Conservation (phyloP, 225 moss, liverwort and hornwort genomes). For the Polytrichum formosum region DNA sequence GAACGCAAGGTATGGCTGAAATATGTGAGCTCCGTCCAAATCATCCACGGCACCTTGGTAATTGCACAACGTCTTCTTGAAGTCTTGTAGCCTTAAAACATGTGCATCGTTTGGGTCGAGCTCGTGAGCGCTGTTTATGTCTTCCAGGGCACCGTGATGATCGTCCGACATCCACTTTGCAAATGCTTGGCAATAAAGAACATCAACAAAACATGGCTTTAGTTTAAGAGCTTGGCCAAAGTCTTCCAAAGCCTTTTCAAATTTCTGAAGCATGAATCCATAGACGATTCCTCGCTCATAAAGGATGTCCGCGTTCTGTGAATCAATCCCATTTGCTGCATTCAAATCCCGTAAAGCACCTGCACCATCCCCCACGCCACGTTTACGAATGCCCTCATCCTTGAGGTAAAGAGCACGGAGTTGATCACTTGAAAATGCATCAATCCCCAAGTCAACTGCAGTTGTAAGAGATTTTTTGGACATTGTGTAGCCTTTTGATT, state of each 20-base stretch:
- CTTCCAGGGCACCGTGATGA: background rate
- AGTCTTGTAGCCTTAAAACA: background rate
- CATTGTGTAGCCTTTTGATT: too few relatives aligned
- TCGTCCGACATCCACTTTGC: background rate
- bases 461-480: too few relatives aligned
- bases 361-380: background rate
- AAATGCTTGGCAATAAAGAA: background rate
- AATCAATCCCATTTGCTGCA: background rate
- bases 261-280: background rate
- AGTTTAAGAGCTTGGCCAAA: background rate
- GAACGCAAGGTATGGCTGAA: background rate
- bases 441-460: too few relatives aligned
- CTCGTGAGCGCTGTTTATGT: background rate
- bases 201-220: background rate
- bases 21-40: background rate
- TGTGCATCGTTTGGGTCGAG: background rate
- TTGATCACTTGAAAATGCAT: background rate
- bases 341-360: background rate
- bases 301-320: background rate
- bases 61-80: background rate
- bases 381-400: background rate
- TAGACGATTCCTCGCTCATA: background rate
- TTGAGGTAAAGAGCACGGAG: background rate
- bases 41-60: conserved; percentile 4
- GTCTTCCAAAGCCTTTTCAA: background rate